Evolutionary conservation across 352 stramenopile species (phyloP).

Genomic region (Phytophthora multivora): DNA sequence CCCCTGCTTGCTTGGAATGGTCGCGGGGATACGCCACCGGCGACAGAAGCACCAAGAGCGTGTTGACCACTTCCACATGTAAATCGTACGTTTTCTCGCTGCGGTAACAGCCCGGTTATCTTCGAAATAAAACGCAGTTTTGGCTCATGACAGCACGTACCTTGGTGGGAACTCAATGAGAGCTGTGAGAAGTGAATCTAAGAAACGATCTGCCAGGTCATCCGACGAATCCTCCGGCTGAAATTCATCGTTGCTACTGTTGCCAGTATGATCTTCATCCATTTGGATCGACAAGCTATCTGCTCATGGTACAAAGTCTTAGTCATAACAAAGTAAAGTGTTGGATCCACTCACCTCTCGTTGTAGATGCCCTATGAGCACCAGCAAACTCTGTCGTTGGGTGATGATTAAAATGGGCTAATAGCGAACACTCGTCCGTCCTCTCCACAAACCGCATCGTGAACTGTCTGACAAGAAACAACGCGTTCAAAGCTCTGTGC

Average conservation of each 20-base stretch:
- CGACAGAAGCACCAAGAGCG: slow-evolving; percentile 69
- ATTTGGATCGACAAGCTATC: slow-evolving; percentile 43
- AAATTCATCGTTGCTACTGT: slow-evolving; percentile 8
- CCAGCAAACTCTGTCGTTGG: slow-evolving; percentile 10
- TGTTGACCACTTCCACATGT: slow-evolving; percentile 80
- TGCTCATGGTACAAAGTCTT: slow-evolving; percentile 5
- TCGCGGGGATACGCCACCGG: slow-evolving; percentile 68
- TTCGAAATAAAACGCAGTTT: not conserved
- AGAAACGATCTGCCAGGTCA: slow-evolving; percentile 67
- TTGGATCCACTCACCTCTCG: slow-evolving; percentile 19
- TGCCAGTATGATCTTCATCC: slow-evolving; percentile 9
- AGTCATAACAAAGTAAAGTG: not conserved
- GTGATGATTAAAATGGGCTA: slow-evolving; percentile 68
- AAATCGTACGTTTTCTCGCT: slow-evolving; percentile 63
- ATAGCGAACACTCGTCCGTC: slow-evolving; percentile 62
- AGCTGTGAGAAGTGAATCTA: slow-evolving; percentile 63
- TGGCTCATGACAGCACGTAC: slow-evolving; percentile 35
- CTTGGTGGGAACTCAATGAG: slow-evolving; percentile 67
- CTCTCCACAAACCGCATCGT: slow-evolving; percentile 75
- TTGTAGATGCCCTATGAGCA: not conserved
- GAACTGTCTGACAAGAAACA: slow-evolving; percentile 80
- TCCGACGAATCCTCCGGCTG: slow-evolving; percentile 37
- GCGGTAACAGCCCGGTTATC: not conserved
- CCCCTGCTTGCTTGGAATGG: slow-evolving; percentile 46
- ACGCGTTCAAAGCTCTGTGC: slow-evolving; percentile 62